Base-by-base conservation (phyloP, 176 grass and related monocot species). In the Musa acuminata region DNA sequence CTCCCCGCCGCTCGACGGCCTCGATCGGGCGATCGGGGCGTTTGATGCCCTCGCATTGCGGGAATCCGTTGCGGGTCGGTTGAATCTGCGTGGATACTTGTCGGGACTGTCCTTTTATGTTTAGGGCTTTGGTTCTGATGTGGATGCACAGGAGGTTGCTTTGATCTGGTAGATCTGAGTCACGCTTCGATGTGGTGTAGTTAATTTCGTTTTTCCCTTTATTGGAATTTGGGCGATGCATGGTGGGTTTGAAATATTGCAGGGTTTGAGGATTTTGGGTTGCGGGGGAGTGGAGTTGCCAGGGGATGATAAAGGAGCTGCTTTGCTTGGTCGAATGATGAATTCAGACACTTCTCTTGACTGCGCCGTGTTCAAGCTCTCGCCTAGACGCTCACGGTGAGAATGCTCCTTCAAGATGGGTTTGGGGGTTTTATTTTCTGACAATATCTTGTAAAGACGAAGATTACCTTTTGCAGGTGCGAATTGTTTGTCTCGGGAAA, bases 321-420 rank as follows among this genome's bases (percentile, higher is more conserved):
- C 51, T 74, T 74, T 57, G 52, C 25, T 51, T 58, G 48, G 19
- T 35, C 19, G 62, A 51, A 78, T 57, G 62, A 98, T 98, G 94
- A 88, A 98, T 74, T 65, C 88, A 53, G 78, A 84, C 64, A 64
- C 86, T 57, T 75, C 82, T 78, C 88, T 98, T 55, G 94, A 98
- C 84, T 89, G 82, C 64, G 87, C 90, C 52, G 84, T 91, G 64
- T 98, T 98, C 78, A 88, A 98, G 88, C 86, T 98, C 35, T 98
- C 90, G 64, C 90, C 94, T 1, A 87, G 82, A 75, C 90, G 88
- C 69, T 90, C 88, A 49, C 72, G 94, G 94, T 98, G 84, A 83
- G 78, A 21, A 73, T 23, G 75, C 72, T 64, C 51, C 1, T 27
- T 57, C 71, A 66, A 81, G 65, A 62, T 67, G 52, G 22, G 24